Base-by-base conservation (phyloP, 352 stramenopile species). In the Aphanomyces euteiches region DNA sequence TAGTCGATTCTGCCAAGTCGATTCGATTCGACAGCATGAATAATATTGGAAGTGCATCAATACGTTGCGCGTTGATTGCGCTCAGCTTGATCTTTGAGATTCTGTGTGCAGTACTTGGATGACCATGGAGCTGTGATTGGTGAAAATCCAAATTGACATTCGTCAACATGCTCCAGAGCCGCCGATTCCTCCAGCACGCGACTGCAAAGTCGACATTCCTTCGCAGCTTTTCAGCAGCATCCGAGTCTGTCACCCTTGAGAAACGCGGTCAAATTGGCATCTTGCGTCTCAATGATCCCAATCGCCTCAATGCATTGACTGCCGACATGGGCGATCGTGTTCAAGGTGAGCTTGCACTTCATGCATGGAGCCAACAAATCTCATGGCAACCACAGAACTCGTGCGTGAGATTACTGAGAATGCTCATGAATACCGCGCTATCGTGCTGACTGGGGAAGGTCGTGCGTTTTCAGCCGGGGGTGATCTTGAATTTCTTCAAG, bases 301-400 rank as follows among this genome's bases (percentile, higher is more conserved):
- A 81, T 72, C 89, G 83, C n/a, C 78, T 93, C 53, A 97, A 97
- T 77, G 83, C 90, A 12, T 82, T 97, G 75, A 96, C 90, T 1
- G 74, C 79, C 3, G 78, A 89, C 67, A 91, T 97, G 80, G 90
- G 88, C 60, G 71, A 80, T n/a, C 77, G 77, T 2, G 73, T 88
- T 15, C 61, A 81, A 78, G 81, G 81, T 88, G 57, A 15, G 72
- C 41, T 40, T 34, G 1, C 63, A 13, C 19, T 38, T 69, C 47
- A 10, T 8, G 47, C n/a, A 21, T 2, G 12, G 2, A 69, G 1
- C 43, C 45, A 12, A 2, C 15, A 28, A 76, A 85, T 53, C 88
- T 89, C 75, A 43, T 56, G 36, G 19, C 28, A 7, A 28, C 40
- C 43, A 34, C 75, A 80, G 79, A 77, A 37, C 75, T 78, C 39